Evolutionary conservation across 441 rosid genomes (phyloP).

Genomic region (Croton setiger): DNA sequence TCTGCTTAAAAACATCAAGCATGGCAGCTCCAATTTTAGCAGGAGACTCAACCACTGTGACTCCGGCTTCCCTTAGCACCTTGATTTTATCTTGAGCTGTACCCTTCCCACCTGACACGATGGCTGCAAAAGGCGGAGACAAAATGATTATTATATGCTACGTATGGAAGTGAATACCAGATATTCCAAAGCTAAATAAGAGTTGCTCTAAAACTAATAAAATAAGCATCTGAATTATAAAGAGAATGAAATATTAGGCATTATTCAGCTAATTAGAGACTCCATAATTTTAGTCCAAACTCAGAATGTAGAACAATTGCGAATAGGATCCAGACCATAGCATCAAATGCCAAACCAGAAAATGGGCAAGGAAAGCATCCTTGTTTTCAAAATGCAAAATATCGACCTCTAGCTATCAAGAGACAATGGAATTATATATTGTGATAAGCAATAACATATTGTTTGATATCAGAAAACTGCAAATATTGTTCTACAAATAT

Average conservation of each 20-base stretch:
- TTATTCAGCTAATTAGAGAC: too few species aligned
- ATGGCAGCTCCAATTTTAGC: conserved; percentile 86
- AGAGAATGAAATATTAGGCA: too few species aligned
- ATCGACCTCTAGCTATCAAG: neutral
- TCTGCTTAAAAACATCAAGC: conserved; percentile 71
- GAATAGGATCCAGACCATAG: neutral
- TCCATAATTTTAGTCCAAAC: neutral
- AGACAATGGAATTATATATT: neutral
- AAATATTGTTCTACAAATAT: neutral
- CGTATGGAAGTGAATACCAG: neutral
- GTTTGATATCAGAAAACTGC: neutral
- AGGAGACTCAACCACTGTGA: conserved; percentile 90
- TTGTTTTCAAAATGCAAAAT: neutral
- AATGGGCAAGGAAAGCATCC: neutral
- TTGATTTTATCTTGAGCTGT: conserved; percentile 92
- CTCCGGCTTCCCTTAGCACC: conserved; percentile 84
- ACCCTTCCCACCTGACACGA: conserved; percentile 95
- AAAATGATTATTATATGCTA: neutral
- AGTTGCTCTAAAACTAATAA: neutral
- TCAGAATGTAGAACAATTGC: neutral
- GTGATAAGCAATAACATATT: too few species aligned
- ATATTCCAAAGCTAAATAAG: neutral
- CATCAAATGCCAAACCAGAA: neutral
- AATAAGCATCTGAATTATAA: too few species aligned
- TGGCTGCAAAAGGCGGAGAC: conserved; percentile 45